Conservation (phyloP, 139 green algal genomes). For the Tetradesmus obliquus region DNA sequence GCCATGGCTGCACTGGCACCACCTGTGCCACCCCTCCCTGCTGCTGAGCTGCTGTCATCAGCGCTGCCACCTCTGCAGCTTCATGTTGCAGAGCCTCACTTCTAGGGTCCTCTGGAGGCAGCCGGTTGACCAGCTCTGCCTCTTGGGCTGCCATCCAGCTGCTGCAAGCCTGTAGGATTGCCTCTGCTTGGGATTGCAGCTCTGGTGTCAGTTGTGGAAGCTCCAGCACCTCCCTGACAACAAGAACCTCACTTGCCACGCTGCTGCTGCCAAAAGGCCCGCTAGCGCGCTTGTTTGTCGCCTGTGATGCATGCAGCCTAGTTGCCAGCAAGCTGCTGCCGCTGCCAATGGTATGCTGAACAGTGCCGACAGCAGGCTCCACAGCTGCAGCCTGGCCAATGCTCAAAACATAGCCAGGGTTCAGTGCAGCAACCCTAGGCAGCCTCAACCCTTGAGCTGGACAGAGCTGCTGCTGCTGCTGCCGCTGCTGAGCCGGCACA, state of each 20-base stretch:
- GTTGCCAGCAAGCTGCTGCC: background rate
- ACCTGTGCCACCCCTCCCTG: background rate
- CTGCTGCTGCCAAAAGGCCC: background rate
- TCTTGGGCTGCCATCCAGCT: background rate
- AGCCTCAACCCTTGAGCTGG: slow-evolving; percentile 14
- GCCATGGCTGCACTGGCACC: background rate
- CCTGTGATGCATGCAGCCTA: background rate
- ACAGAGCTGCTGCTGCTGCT: background rate
- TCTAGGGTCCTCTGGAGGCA: background rate
- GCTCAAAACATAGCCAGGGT: background rate
- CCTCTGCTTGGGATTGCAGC: background rate
- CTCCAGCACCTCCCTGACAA: slow-evolving; percentile 35
- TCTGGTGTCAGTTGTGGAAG: slow-evolving; percentile 5
- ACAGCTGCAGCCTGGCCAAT: background rate
- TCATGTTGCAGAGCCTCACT: background rate
- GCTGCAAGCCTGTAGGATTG: background rate
- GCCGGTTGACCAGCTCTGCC: background rate
- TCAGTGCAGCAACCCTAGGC: slow-evolving; percentile 11
- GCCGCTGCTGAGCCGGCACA: background rate
- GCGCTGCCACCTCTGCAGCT: slow-evolving; percentile 2
- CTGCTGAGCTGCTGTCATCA: slow-evolving; percentile 21
- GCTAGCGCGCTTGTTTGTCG: no score
- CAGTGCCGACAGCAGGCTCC: background rate
- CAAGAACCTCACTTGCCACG: slow-evolving; percentile 6
- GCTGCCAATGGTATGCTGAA: background rate